Base-by-base conservation (phyloP, 352 stramenopile genomes). In the Globisporangium nagaii region DNA sequence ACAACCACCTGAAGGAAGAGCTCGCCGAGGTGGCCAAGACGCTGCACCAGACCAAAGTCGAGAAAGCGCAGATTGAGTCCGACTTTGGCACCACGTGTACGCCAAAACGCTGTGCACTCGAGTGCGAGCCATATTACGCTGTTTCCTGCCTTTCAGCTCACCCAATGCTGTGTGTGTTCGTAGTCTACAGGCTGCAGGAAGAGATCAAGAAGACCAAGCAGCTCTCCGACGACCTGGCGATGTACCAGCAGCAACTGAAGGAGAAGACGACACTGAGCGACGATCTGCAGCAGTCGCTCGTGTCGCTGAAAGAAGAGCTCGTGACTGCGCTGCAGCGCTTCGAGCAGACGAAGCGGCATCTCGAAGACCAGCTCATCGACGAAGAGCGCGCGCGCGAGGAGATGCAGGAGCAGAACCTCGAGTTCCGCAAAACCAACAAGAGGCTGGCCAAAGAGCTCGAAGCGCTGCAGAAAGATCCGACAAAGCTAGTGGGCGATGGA, bases 1-100 rank as follows among this genome's bases (percentile, higher is more conserved):
- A 89, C 47, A 86, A 86, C 53, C 73, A 86, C 53, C 54, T 87
- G 10, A 89, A 86, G n/a, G 78, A 91, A 48, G 76, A 88, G 44
- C 62, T 89, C 19, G 65, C 63, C 12, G 65, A 89, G 52, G 73
- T 89, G 31, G 79, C 64, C n/a, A 85, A 82, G 58, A 67, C 72
- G 24, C 58, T 91, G 25, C 80, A 88, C 22, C 60, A 78, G 28
- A 60, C 71, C 12, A 82, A 85, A 53, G 78, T 89, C 5, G 78
- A 88, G 40, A 83, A 82, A 47, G 80, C 74, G 9, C 80, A 88
- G 62, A 67, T 88, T 27, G 80, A 91, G 60, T 82, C 80, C 0
- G 74, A 89, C 40, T 89, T 77, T 49, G 78, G 78, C 34, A 73
- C 73, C 22, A 84, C 71, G 22, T 84, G 75, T 84, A 70, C 41